Conservation (phyloP, 31 red algal genomes). For the Odonthalia washingtoniensis region DNA sequence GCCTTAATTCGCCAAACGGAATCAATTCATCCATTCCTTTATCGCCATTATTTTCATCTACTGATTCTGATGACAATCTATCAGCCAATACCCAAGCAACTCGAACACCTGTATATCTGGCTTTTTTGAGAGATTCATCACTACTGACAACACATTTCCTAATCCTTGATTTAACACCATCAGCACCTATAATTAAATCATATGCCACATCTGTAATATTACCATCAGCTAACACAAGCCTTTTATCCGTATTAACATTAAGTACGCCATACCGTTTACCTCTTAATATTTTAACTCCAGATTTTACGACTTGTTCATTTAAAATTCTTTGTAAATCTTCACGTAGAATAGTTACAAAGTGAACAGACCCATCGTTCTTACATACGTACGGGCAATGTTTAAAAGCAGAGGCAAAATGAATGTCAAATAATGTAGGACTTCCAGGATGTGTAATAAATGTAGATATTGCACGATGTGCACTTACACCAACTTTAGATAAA, state of each 20-base stretch:
- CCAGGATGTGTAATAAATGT: conserved; percentile 22
- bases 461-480: conserved; percentile 27
- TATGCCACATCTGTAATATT: too few relatives aligned
- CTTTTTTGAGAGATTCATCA: too few relatives aligned
- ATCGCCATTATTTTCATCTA: too few relatives aligned
- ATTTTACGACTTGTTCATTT: neutral
- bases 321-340: conserved; percentile 50
- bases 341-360: conserved; percentile 60
- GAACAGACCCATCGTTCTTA: conserved; percentile 18
- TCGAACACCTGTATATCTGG: too few relatives aligned
- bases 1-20: conserved; percentile 10
- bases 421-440: conserved; percentile 20
- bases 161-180: too few relatives aligned
- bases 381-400: neutral
- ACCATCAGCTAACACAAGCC: conserved; percentile 7
- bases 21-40: neutral
- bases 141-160: too few relatives aligned
- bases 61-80: too few relatives aligned
- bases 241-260: conserved; percentile 14
- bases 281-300: conserved; percentile 30
- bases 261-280: conserved; percentile 33
- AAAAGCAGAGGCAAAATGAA: conserved; percentile 36
- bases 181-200: too few relatives aligned
- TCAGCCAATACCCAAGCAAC: too few relatives aligned
- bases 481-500: conserved; percentile 20